Evolutionary conservation across 306 rosid species (phyloP).

Genomic region (Rosa persica): DNA sequence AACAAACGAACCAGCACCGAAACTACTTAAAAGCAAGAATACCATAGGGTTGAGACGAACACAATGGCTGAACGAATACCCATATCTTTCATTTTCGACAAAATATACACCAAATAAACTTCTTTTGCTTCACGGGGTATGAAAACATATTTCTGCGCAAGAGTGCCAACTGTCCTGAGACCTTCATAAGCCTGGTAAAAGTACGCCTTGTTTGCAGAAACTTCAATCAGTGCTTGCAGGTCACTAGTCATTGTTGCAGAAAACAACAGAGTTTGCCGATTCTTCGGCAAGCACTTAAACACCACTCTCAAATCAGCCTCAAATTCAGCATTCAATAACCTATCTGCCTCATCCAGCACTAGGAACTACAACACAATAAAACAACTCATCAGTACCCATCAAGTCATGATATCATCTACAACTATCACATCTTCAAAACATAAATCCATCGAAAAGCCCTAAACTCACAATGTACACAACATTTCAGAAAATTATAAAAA

Average conservation of each 20-base stretch:
- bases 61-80: conserved; percentile 76
- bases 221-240: conserved; percentile 58
- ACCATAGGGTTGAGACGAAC: conserved; percentile 81
- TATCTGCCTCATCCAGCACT: conserved; percentile 94
- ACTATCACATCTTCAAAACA: not conserved
- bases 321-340: conserved; percentile 77
- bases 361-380: conserved; percentile 52
- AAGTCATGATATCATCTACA: not conserved
- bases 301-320: conserved; percentile 76
- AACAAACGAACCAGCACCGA: not conserved
- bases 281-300: conserved; percentile 76
- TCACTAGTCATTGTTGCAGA: conserved; percentile 79
- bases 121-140: conserved; percentile 72
- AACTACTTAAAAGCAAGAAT: conserved; percentile 24
- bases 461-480: not conserved
- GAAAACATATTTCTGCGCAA: conserved; percentile 63
- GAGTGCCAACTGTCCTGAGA: conserved; percentile 73
- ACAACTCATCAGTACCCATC: conserved; percentile 5
- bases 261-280: conserved; percentile 76
- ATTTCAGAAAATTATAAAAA: not conserved
- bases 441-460: not conserved
- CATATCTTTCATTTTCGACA: conserved; percentile 75
- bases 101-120: conserved; percentile 65
- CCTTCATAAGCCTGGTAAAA: conserved; percentile 84
- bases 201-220: conserved; percentile 70